phyloP scores from a whole-genome alignment of 495 filamentous ascomycete genomes.

The Chaetomium tenue region DNA sequence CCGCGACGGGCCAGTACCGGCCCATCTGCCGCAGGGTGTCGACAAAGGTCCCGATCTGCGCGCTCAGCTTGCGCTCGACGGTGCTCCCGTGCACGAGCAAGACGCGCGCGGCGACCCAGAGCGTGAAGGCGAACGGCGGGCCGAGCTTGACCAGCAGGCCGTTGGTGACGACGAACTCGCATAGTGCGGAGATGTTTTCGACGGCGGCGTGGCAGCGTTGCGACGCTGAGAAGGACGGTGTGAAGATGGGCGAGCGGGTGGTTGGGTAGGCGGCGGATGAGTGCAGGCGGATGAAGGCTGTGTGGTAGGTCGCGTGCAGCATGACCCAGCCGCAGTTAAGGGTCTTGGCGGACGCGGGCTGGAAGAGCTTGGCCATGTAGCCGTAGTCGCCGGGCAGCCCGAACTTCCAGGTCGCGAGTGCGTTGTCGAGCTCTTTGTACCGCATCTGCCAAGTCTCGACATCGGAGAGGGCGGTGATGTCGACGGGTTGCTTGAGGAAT shows the following conservation, averaged over 20 bases:
- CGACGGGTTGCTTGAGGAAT: conserved; percentile 82
- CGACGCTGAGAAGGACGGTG: conserved; percentile 75
- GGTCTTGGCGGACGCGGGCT: conserved; percentile 59
- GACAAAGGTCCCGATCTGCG: conserved; percentile 74
- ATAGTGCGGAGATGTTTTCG: conserved; percentile 76
- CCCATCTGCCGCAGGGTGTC: conserved; percentile 78
- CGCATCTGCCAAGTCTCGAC: conserved; percentile 85
- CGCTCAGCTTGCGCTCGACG: conserved; percentile 74
- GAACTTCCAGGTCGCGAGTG: conserved; percentile 77
- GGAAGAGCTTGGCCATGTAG: conserved; percentile 72
- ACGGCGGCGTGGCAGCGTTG: conserved; percentile 79
- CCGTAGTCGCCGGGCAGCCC: conserved; percentile 76
- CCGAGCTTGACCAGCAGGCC: conserved; percentile 75
- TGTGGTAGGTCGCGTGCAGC: conserved; percentile 73
- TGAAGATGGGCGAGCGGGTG: conserved; percentile 79
- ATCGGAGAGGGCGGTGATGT: conserved; percentile 77
- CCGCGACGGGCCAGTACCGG: conserved; percentile 77
- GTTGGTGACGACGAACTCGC: conserved; percentile 68
- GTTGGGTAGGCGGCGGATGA: conserved; percentile 92
- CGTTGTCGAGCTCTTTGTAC: conserved; percentile 78
- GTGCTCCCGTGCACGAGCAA: conserved; percentile 85
- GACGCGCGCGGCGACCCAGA: conserved; percentile 88
- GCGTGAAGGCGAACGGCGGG: conserved; percentile 81
- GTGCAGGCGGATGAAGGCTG: conserved; percentile 81
- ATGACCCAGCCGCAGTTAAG: conserved; percentile 83